These are phyloP conservation scores for Nemania bipapillata DNA, from an alignment of 2,329 filamentous ascomycete species.

Conservation along the genomic window DNA sequence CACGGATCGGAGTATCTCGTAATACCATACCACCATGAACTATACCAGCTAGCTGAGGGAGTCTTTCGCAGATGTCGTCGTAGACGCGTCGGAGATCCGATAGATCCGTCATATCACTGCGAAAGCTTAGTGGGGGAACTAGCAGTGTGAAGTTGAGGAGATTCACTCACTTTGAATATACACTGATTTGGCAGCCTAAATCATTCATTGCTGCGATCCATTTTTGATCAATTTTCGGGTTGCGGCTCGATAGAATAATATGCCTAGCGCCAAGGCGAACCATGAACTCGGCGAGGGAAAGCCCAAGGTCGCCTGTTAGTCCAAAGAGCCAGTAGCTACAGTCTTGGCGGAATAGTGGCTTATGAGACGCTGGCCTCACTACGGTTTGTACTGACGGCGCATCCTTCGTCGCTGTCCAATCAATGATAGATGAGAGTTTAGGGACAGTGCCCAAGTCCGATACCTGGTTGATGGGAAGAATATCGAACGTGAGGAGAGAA, in stretches of 20 bases:
- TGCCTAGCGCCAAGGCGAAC: constrained; percentile 28
- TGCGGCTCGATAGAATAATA: constrained; percentile 28
- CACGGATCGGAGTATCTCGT: constrained; percentile 49
- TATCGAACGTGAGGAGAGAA: too few relatives aligned
- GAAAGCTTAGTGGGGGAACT: neutral
- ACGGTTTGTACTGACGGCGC: too few relatives aligned
- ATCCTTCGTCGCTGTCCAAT: too few relatives aligned
- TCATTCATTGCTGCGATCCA: constrained; percentile 23
- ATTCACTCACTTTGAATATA: constrained; percentile 9
- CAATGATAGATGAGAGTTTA: too few relatives aligned
- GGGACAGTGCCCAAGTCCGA: too few relatives aligned
- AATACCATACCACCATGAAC: constrained; percentile 55
- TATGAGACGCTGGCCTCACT: neutral
- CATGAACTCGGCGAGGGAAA: constrained; percentile 37
- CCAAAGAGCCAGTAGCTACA: constrained; percentile 36
- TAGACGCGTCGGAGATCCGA: constrained; percentile 26
- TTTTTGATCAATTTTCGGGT: constrained; percentile 26
- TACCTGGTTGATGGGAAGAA: too few relatives aligned
- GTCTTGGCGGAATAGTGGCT: neutral
- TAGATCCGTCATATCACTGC: constrained; percentile 21
- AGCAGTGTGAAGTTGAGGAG: neutral
- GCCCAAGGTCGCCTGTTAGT: constrained; percentile 31
- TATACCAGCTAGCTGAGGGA: constrained; percentile 54
- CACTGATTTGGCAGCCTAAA: constrained; percentile 16
- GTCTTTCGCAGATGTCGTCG: constrained; percentile 43